Base-by-base conservation (phyloP, 78 protist species). In the Protostelium mycophagum region DNA sequence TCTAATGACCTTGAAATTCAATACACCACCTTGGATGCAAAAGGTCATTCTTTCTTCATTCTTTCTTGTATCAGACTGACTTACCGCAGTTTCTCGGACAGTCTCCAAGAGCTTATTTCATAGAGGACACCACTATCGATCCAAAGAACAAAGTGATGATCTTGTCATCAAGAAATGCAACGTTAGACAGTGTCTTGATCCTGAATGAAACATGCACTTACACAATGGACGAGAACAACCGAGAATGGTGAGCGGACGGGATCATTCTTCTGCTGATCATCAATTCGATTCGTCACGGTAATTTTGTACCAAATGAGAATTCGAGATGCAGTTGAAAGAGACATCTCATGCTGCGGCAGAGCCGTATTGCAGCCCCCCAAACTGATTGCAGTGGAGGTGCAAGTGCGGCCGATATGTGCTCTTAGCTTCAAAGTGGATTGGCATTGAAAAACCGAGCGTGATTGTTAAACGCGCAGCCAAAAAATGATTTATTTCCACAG, bases 121-220 rank as follows among this genome's bases (percentile, higher is more conserved):
- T 38, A 31, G 94, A 92, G 37, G 94, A 92, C 38, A 86, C 88
- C 0, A 89, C 38, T 1, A 91, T 92, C 23, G 94, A 92, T 39
- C 94, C 94, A 31, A 84, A 63, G 37, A 88, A 89, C 36, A 89
- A 92, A 34, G 37, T 36, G 0, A 92, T 92, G 94, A 35, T 83
- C 28, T 38, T 92, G 38, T 88, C 5, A 83, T 84, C 94, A 0
- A 88, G 87, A 84, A 92, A 92, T 37, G 87, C 89, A 23, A 87
- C 87, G 28, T 92, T 92, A 29, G 84, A 89, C 10, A 92, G 89
- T 63, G 63, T 92, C 34, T 35, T 92, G 1, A 91, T 91, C 86
- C 83, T 92, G 23, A 90, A 92, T 1, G 94, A 92, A 73, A 90
- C 86, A 0, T 88, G 90, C 89, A 92, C 94, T 0, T 92, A 92